phyloP scores from a whole-genome alignment of 2,329 filamentous ascomycete species.

The Claviceps lovelessii region DNA sequence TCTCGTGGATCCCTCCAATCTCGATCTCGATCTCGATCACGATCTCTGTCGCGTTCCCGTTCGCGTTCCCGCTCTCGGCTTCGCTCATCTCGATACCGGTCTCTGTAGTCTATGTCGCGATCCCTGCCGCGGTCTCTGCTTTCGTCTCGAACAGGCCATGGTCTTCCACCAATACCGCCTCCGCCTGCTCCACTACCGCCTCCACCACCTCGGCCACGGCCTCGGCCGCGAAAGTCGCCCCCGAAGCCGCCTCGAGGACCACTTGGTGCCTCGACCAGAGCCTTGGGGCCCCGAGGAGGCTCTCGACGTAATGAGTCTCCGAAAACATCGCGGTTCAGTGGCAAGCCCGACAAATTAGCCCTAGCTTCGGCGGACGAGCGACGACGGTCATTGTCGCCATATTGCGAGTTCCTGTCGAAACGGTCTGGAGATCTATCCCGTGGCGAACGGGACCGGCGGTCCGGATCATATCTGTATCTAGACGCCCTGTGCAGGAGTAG shows the following conservation, averaged over 20 bases:
- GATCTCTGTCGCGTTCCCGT: conserved; percentile 25
- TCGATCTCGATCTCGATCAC: conserved; percentile 39
- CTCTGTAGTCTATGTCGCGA: conserved; percentile 4
- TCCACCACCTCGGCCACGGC: conserved; percentile 27
- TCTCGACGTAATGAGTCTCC: conserved; percentile 47
- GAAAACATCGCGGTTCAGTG: conserved; percentile 42
- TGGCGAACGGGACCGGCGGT: conserved; percentile 48
- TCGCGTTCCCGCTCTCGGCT: conserved; percentile 46
- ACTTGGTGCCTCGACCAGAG: conserved; percentile 54
- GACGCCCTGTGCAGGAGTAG: conserved; percentile 27
- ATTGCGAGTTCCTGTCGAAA: conserved; percentile 41
- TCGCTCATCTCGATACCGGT: conserved; percentile 5
- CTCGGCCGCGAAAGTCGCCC: conserved; percentile 44
- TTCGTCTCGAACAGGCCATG: conserved; percentile 44
- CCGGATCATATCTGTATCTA: conserved; percentile 49
- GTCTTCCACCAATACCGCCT: conserved; percentile 43
- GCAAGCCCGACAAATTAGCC: conserved; percentile 44
- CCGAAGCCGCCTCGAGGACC: conserved; percentile 54
- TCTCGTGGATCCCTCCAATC: conserved; percentile 28
- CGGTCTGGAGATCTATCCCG: conserved; percentile 58
- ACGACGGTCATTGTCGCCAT: conserved; percentile 52
- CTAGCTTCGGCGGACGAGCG: conserved; percentile 48
- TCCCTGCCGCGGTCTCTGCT: conserved; percentile 37
- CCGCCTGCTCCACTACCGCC: conserved; percentile 44
- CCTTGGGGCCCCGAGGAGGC: conserved; percentile 69